Percentiles rank a stretch among this genome's conserved stretches.
phyloP scores from a whole-genome alignment of 2,329 filamentous ascomycete genomes.

The Alternaria incomplexa region DNA sequence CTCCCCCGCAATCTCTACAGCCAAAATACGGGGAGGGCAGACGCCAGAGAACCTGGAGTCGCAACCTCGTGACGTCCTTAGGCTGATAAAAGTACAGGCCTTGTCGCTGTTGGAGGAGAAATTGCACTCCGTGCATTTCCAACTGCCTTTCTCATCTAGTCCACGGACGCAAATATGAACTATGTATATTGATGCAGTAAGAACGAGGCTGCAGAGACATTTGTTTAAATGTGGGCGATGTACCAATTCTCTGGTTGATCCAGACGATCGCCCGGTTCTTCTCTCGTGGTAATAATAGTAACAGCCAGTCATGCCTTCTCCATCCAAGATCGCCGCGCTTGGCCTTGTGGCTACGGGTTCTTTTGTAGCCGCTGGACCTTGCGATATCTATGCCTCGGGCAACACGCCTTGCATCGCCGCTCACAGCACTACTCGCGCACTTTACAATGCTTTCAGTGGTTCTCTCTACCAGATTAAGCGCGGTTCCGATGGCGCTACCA shows the following conservation, averaged over 20 bases:
- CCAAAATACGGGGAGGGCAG: no score
- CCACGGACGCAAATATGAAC: neutral
- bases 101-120: constrained; percentile 8
- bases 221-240: neutral
- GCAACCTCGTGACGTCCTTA: neutral
- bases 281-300: neutral
- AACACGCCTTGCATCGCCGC: constrained; percentile 69
- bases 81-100: neutral
- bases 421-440: constrained; percentile 68
- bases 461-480: constrained; percentile 67
- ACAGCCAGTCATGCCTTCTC: constrained; percentile 11
- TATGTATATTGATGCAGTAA: neutral
- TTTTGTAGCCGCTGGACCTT: constrained; percentile 58
- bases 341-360: constrained; percentile 16
- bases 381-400: constrained; percentile 66
- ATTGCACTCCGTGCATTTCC: neutral
- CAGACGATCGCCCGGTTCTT: neutral
- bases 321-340: constrained; percentile 14
- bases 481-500: constrained; percentile 58
- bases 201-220: neutral
- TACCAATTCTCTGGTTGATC: neutral
- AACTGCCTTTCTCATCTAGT: neutral
- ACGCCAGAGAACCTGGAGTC: neutral
- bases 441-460: constrained; percentile 62
- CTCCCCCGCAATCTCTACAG: constrained; percentile 4